phyloP scores from a whole-genome alignment of 352 stramenopile species.

The Globisporangium uncinulatum region DNA sequence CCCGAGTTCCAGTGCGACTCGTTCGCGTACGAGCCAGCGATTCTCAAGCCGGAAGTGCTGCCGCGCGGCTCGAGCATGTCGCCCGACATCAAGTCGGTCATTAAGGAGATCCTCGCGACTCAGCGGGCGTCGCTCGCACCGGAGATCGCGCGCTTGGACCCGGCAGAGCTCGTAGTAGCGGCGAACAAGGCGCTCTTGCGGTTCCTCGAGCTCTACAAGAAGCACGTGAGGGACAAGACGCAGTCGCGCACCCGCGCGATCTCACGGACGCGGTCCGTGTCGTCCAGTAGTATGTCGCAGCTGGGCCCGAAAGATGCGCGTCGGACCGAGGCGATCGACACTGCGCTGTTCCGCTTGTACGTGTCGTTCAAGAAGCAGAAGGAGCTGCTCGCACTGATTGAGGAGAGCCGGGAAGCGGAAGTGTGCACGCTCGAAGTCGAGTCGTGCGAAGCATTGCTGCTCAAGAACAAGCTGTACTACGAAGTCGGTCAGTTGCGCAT shows the following conservation, averaged over 20 bases:
- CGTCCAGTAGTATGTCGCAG: conserved; percentile 16
- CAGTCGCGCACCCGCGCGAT: conserved; percentile 28
- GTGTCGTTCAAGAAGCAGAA: conserved; percentile 76
- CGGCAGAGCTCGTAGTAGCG: conserved; percentile 43
- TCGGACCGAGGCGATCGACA: conserved; percentile 79
- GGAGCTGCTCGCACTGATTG: conserved; percentile 68
- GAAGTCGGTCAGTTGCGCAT: conserved; percentile 66
- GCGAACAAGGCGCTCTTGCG: conserved; percentile 75
- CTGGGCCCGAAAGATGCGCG: conserved; percentile 55
- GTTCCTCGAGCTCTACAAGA: conserved; percentile 80
- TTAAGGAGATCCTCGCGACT: conserved; percentile 56
- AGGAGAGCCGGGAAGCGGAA: conserved; percentile 57
- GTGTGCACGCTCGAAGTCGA: conserved; percentile 60
- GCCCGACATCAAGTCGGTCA: conserved; percentile 73
- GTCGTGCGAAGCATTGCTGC: conserved; percentile 55
- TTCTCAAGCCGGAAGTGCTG: conserved; percentile 81
- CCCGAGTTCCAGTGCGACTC: conserved; percentile 71
- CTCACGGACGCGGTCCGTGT: conserved; percentile 35
- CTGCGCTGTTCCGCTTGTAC: conserved; percentile 76
- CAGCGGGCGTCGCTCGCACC: conserved; percentile 38
- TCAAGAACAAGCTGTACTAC: conserved; percentile 78
- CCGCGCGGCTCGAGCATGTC: conserved; percentile 65
- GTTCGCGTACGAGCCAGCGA: conserved; percentile 79
- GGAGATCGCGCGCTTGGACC: conserved; percentile 57
- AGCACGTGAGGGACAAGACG: conserved; percentile 71